Base-by-base conservation (phyloP, 352 stramenopile genomes). In the Saprolegnia diclina region DNA sequence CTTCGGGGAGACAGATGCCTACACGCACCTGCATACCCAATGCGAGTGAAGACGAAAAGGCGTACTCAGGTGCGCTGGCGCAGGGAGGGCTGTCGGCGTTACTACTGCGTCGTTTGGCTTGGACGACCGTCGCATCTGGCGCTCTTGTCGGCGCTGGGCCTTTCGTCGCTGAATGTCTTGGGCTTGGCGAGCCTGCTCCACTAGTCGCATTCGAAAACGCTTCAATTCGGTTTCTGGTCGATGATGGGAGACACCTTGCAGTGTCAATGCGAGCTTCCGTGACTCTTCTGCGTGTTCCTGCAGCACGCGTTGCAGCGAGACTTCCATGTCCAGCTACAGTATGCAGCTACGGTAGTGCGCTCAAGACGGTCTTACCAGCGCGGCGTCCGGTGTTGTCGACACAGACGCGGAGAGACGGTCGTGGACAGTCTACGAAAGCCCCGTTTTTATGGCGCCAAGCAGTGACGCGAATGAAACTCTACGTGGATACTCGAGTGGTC, bases 151-250 rank as follows among this genome's bases (percentile, higher is more conserved):
- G 7, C 63, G 63, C 63, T 69, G 63, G 4, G 63, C 63, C 42
- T 69, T 69, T 4, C 63, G 63, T 22, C 63, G 63, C 29, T 69
- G 63, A 14, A 69, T 59, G 29, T 69, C 63, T 61, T 69, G 63
- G 0, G 21, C 40, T 24, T 69, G 63, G 18, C 63, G 21, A 22
- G 63, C 63, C 19, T 69, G 63, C 37, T 69, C 63, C 7, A 69
- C 63, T 69, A 19, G 14, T n/a, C n/a, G n/a, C n/a, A n/a, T n/a
- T n/a, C 40, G 0, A 61, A 22, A 48, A 29, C 18, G 4, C 22
- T 64, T 32, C 18, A 62, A 42, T 40, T 35, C 5, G 29, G 29
- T 35, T 35, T 2, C 29, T 6, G 22, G 32, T 46, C 56, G 32
- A 29, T 4, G 18, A 44, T 5, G 29, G 4, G 26, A 40, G 26